These are phyloP conservation scores for Alloascoidea hylecoeti DNA, from an alignment of 805 yeast genomes.

Conservation along the genomic window DNA sequence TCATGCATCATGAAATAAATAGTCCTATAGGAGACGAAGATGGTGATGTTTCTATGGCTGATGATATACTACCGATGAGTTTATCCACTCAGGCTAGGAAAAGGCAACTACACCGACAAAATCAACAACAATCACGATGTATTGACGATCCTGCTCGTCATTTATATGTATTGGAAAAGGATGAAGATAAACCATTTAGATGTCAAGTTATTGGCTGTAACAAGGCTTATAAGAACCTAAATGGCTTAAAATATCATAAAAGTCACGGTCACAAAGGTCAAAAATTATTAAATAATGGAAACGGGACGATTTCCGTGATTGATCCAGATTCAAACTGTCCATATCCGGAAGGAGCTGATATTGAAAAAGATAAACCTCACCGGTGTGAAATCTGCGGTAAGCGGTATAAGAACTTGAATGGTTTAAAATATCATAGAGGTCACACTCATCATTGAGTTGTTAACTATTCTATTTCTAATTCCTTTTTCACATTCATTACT, in stretches of 20 bases:
- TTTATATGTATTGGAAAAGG: slow-evolving; percentile 80
- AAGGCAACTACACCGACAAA: too few species aligned
- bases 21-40: too few species aligned
- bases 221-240: slow-evolving; percentile 93
- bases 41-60: too few species aligned
- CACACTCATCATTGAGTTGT: slow-evolving; percentile 94
- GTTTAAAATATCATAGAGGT: slow-evolving; percentile 92
- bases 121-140: too few species aligned
- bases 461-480: too few species aligned
- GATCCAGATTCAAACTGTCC: slow-evolving; percentile 78
- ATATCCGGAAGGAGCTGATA: slow-evolving; percentile 83
- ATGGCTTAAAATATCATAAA: slow-evolving; percentile 91
- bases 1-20: too few species aligned
- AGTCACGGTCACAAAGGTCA: slow-evolving; percentile 96
- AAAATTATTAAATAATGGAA: slow-evolving; percentile 77
- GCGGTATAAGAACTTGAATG: slow-evolving; percentile 90
- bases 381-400: slow-evolving; percentile 98
- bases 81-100: too few species aligned
- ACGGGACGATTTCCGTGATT: slow-evolving; percentile 83
- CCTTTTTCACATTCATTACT: too few species aligned
- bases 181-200: slow-evolving; percentile 78
- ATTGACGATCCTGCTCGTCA: slow-evolving; percentile 97
- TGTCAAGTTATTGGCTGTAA: slow-evolving; percentile 98
- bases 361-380: slow-evolving; percentile 97
- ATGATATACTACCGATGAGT: too few species aligned